phyloP scores from a whole-genome alignment of 805 yeast genomes.

The Candida patagonica region DNA sequence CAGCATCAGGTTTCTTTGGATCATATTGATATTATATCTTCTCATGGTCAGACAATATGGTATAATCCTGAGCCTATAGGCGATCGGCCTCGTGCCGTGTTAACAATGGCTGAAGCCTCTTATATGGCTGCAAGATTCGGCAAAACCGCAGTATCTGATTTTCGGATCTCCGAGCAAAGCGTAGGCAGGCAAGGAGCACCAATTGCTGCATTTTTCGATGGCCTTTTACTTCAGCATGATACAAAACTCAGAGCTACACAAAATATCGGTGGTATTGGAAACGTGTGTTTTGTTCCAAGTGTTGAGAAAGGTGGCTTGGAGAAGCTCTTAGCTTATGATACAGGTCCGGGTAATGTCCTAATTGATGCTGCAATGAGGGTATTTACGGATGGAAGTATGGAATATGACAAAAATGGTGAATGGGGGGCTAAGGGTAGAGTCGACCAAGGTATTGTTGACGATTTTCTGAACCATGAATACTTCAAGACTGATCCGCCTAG shows the following conservation, averaged over 20 bases:
- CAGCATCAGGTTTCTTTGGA: slow-evolving; percentile 6
- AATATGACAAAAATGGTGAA: slow-evolving; percentile 22
- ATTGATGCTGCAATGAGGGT: slow-evolving; percentile 25
- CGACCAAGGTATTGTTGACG: slow-evolving; percentile 19
- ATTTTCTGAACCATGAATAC: slow-evolving; percentile 17
- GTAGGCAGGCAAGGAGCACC: slow-evolving; percentile 27
- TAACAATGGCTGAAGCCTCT: slow-evolving; percentile 22
- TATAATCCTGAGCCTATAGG: slow-evolving; percentile 16
- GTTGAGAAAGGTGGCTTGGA: slow-evolving; percentile 21
- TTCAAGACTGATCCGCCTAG: slow-evolving; percentile 20
- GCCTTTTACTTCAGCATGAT: slow-evolving; percentile 19
- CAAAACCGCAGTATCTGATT: slow-evolving; percentile 21
- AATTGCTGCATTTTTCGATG: slow-evolving; percentile 23
- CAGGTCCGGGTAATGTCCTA: slow-evolving; percentile 25
- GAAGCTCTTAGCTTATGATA: slow-evolving; percentile 22
- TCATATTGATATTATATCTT: slow-evolving; percentile 20
- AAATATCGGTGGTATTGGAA: slow-evolving; percentile 26
- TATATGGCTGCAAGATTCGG: slow-evolving; percentile 15
- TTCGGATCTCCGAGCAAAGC: slow-evolving; percentile 22
- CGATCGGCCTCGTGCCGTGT: slow-evolving; percentile 16
- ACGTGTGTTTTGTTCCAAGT: slow-evolving; percentile 21
- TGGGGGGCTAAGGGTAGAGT: slow-evolving; percentile 22
- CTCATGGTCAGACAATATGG: slow-evolving; percentile 27
- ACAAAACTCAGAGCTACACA: slow-evolving; percentile 20
- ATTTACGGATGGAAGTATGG: slow-evolving; percentile 18